These are phyloP conservation scores for Trichoderma sp. DNA, from an alignment of 2,329 filamentous ascomycete genomes.

Conservation along the genomic window DNA sequence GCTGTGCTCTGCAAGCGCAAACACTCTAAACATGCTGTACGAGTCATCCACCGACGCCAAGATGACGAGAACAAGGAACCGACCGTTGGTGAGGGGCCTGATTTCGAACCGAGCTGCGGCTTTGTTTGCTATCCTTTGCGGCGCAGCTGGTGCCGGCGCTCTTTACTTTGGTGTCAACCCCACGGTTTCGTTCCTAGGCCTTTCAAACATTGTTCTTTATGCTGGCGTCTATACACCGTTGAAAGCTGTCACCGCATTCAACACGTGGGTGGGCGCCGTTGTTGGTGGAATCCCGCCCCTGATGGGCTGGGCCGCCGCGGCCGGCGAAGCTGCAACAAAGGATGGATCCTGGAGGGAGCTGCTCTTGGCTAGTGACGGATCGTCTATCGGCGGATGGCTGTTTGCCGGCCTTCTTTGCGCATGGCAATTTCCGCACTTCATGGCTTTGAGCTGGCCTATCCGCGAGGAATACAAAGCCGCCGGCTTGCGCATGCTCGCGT, in stretches of 20 bases:
- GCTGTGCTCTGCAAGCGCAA: slow-evolving; percentile 86
- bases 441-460: slow-evolving; percentile 86
- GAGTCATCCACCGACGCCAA: slow-evolving; percentile 86
- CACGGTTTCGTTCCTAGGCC: slow-evolving; percentile 83
- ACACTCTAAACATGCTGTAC: slow-evolving; percentile 96
- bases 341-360: slow-evolving; percentile 78
- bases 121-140: slow-evolving; percentile 76
- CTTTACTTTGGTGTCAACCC: slow-evolving; percentile 92
- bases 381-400: slow-evolving; percentile 79
- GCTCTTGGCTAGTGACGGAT: slow-evolving; percentile 65
- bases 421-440: slow-evolving; percentile 99
- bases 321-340: slow-evolving; percentile 78
- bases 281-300: slow-evolving; percentile 92
- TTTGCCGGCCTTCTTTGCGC: slow-evolving; percentile 82
- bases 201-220: slow-evolving; percentile 83
- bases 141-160: slow-evolving; percentile 65
- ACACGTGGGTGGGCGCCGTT: slow-evolving; percentile 93
- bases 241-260: slow-evolving; percentile 81
- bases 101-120: slow-evolving; percentile 71
- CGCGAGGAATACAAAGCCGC: slow-evolving; percentile 81
- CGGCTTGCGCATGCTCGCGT: slow-evolving; percentile 73
- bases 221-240: slow-evolving; percentile 91
- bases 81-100: slow-evolving; percentile 82
- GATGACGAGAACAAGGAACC: slow-evolving; percentile 90
- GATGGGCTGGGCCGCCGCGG: slow-evolving; percentile 97